These are phyloP conservation scores for Thalassiosira hispida DNA, from an alignment of 352 stramenopile species.

Conservation along the genomic window DNA sequence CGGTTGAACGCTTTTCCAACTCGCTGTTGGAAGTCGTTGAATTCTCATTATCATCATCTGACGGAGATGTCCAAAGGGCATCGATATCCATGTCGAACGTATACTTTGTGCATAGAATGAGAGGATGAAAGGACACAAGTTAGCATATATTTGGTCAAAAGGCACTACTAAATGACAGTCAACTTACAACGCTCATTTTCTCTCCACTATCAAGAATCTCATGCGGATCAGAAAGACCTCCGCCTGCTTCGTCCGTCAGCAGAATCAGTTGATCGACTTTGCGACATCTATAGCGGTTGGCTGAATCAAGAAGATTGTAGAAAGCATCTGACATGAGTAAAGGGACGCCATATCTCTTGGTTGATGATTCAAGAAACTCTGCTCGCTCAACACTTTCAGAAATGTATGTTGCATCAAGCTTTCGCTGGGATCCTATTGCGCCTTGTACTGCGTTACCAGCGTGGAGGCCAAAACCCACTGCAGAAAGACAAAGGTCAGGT, in stretches of 20 bases:
- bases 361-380: slow-evolving; percentile 92
- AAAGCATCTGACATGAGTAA: slow-evolving; percentile 95
- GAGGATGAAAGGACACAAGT: slow-evolving; percentile 4
- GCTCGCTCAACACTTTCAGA: slow-evolving; percentile 93
- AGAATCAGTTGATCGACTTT: slow-evolving; percentile 81
- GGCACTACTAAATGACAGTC: not conserved
- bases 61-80: slow-evolving; percentile 36
- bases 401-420: slow-evolving; percentile 98
- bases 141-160: not conserved
- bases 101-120: slow-evolving; percentile 39
- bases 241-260: slow-evolving; percentile 56
- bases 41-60: slow-evolving; percentile 21
- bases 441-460: slow-evolving; percentile 96
- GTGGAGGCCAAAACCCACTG: slow-evolving; percentile 94
- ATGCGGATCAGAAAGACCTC: slow-evolving; percentile 20
- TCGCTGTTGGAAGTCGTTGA: slow-evolving; percentile 11
- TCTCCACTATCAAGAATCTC: slow-evolving; percentile 50
- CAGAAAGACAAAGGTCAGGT: slow-evolving; percentile 79
- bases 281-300: slow-evolving; percentile 66
- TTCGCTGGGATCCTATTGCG: slow-evolving; percentile 93
- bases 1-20: not conserved
- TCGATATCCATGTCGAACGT: slow-evolving; percentile 83
- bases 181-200: slow-evolving; percentile 53
- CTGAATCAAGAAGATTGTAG: slow-evolving; percentile 65
- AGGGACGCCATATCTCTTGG: slow-evolving; percentile 94